Evolutionary conservation across 305 asterid species (phyloP).

Genomic region (Stenogyne calaminthoides): DNA sequence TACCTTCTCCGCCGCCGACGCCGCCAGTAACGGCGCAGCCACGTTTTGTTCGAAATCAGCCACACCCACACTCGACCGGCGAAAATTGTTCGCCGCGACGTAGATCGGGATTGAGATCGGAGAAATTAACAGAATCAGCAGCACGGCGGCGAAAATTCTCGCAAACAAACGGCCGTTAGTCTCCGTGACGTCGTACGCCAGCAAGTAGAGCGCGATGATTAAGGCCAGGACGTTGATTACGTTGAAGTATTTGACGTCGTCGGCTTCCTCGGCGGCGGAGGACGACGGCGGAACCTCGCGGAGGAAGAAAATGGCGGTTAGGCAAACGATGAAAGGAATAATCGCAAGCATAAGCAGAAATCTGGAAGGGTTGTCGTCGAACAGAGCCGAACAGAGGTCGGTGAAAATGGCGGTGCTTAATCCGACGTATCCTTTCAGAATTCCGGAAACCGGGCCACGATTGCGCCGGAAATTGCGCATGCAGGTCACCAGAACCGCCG

Average conservation of each 20-base stretch:
- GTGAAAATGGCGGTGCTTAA: conserved; percentile 93
- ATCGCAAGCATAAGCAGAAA: conserved; percentile 68
- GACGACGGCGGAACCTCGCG: conserved; percentile 82
- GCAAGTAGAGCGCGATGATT: conserved; percentile 59
- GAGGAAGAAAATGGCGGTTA: conserved; percentile 69
- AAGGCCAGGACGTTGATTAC: conserved; percentile 65
- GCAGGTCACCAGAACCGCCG: conserved; percentile 80
- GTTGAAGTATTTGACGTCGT: conserved; percentile 63
- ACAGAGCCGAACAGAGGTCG: conserved; percentile 73
- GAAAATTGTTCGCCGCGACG: conserved; percentile 31
- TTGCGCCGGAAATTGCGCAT: conserved; percentile 75
- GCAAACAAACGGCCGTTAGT: conserved; percentile 52
- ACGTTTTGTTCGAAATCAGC: conserved; percentile 43
- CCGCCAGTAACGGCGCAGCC: conserved; percentile 44
- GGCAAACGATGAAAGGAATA: conserved; percentile 70
- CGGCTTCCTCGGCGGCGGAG: conserved; percentile 50
- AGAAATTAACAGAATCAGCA: conserved; percentile 58
- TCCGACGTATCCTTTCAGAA: conserved; percentile 80
- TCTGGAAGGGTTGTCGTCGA: conserved; percentile 67
- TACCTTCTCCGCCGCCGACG: conserved; percentile 25
- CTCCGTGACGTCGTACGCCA: conserved; percentile 68
- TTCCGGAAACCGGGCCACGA: conserved; percentile 83
- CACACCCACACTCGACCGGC: conserved; percentile 29
- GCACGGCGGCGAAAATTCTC: conserved; percentile 54
- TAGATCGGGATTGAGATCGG: conserved; percentile 68